These are phyloP conservation scores for Jackrogersella multiformis DNA, from an alignment of 495 filamentous ascomycete species.

Conservation along the genomic window DNA sequence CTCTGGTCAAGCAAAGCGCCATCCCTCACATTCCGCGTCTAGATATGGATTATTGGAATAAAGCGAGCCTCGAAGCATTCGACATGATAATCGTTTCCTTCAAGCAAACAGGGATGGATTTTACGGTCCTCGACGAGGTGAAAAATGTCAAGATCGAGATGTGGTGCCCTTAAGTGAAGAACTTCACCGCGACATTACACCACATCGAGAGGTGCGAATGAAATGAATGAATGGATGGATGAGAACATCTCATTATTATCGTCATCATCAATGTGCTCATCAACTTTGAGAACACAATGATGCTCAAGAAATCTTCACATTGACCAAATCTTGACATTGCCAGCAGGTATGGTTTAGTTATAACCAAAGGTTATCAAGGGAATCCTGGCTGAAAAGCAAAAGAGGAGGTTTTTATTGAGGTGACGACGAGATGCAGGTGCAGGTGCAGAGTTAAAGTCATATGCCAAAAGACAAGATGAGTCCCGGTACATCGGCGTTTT, in stretches of 20 bases:
- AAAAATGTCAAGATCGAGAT: constrained; percentile 39
- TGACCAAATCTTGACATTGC: too few species aligned
- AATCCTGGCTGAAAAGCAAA: too few species aligned
- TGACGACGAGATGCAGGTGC: neutral
- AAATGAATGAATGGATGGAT: too few species aligned
- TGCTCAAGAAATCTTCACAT: too few species aligned
- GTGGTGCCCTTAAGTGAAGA: constrained; percentile 37
- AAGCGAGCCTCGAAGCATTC: constrained; percentile 39
- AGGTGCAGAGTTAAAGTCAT: too few species aligned
- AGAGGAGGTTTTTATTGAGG: too few species aligned
- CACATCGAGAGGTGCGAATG: too few species aligned
- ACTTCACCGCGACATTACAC: neutral
- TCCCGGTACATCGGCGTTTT: neutral
- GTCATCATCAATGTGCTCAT: too few species aligned
- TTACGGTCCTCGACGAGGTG: constrained; percentile 38
- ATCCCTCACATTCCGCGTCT: constrained; percentile 39
- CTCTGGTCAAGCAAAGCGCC: constrained; percentile 45
- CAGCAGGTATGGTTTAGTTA: too few species aligned
- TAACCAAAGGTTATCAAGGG: too few species aligned
- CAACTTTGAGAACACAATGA: too few species aligned
- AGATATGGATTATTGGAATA: constrained; percentile 39
- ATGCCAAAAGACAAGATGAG: constrained; percentile 12
- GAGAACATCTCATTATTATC: too few species aligned
- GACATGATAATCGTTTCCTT: constrained; percentile 48
- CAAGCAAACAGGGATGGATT: constrained; percentile 46